Evolutionary conservation across 495 filamentous ascomycete species (phyloP).

Genomic region (Lasiosphaeriaceae sp.): DNA sequence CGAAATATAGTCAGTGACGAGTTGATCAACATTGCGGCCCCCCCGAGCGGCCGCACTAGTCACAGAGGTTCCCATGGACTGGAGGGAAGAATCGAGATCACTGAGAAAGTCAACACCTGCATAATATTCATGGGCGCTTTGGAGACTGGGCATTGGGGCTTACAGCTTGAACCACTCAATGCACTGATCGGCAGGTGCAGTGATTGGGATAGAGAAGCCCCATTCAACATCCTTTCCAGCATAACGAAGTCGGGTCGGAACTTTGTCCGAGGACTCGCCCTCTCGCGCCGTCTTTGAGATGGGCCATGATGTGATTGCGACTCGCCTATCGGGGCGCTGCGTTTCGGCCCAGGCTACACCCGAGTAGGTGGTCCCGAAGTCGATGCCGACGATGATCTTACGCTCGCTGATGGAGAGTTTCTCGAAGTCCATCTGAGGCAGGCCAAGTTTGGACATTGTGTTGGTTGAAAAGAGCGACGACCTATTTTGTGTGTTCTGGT

Average conservation of each 20-base stretch:
- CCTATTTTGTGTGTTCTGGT: too few species aligned
- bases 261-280: slow-evolving; percentile 42
- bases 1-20: slow-evolving; percentile 41
- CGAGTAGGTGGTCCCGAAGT: slow-evolving; percentile 29
- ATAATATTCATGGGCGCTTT: too few species aligned
- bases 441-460: too few species aligned
- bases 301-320: slow-evolving; percentile 43
- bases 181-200: slow-evolving; percentile 30
- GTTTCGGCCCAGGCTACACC: slow-evolving; percentile 27
- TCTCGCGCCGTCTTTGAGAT: slow-evolving; percentile 35
- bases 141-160: slow-evolving; percentile 2
- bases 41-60: slow-evolving; percentile 31
- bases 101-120: background rate
- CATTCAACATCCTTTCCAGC: slow-evolving; percentile 33
- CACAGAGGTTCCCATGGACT: slow-evolving; percentile 23
- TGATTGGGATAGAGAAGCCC: slow-evolving; percentile 47
- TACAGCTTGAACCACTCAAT: slow-evolving; percentile 56
- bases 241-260: slow-evolving; percentile 46
- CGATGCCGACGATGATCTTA: slow-evolving; percentile 30
- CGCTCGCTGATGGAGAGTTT: slow-evolving; percentile 23
- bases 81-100: slow-evolving; percentile 24
- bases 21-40: slow-evolving; percentile 30
- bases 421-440: slow-evolving; percentile 25
- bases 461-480: too few species aligned
- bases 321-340: slow-evolving; percentile 27